Evolutionary conservation across 2,329 filamentous ascomycete species (phyloP).

Genomic region (Akanthomyces muscarius): DNA sequence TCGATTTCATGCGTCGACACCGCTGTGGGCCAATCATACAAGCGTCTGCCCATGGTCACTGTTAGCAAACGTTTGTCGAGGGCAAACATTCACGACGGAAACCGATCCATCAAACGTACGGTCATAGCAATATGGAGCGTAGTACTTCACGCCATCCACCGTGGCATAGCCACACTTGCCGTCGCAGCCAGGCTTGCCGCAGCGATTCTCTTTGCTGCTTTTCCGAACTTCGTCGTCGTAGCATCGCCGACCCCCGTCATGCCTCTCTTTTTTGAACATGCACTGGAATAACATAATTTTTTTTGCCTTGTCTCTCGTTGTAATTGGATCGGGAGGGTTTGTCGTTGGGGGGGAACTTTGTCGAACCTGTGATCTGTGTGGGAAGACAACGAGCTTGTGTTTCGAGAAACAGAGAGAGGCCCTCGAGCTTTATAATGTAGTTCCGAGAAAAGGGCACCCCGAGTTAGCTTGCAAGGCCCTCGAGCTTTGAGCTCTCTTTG

Average conservation of each 20-base stretch:
- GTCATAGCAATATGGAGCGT: neutral
- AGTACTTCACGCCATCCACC: neutral
- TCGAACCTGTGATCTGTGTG: too few species aligned
- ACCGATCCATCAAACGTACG: neutral
- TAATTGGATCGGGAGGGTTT: neutral
- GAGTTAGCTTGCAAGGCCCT: neutral
- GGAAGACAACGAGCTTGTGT: neutral
- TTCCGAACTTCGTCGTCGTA: neutral
- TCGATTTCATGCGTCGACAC: constrained; percentile 6
- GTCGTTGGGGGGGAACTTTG: neutral
- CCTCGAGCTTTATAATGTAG: neutral
- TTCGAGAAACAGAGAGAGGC: neutral
- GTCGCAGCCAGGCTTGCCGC: neutral
- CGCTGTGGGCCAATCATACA: neutral
- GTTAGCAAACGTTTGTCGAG: neutral
- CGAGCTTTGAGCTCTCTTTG: neutral
- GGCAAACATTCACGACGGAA: too few species aligned
- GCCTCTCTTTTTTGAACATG: neutral
- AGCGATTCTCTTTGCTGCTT: neutral
- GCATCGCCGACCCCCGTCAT: neutral
- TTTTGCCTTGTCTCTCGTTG: neutral
- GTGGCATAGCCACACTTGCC: neutral
- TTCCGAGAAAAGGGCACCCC: neutral
- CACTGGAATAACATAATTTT: neutral
- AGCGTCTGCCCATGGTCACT: neutral